Conservation (phyloP, 2,329 filamentous ascomycete genomes). For the Venturia carpophila region DNA sequence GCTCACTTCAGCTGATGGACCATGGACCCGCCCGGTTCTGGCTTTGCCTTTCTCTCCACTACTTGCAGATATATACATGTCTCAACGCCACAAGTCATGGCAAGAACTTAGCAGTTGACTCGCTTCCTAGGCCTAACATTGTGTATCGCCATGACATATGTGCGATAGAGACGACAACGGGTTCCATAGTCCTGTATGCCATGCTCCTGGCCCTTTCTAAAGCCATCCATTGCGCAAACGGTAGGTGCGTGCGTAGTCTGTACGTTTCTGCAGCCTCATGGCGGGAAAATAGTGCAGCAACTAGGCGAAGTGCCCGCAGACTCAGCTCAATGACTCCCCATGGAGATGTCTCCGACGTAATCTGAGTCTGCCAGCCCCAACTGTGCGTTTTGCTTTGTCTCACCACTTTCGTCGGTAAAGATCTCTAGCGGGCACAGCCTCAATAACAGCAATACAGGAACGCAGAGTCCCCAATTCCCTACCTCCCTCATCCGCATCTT, state of each 20-base stretch:
- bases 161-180: background rate
- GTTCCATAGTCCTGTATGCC: background rate
- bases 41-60: background rate
- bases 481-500: background rate
- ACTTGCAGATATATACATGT: slow-evolving; percentile 1
- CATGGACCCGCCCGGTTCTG: background rate
- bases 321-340: background rate
- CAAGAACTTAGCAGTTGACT: slow-evolving; percentile 1
- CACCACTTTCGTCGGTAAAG: background rate
- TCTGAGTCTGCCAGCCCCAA: background rate
- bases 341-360: background rate
- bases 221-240: slow-evolving; percentile 5
- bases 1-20: background rate
- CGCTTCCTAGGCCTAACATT: background rate
- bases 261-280: background rate
- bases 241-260: background rate
- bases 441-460: background rate
- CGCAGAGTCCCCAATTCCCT: background rate
- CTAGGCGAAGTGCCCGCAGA: background rate
- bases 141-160: background rate
- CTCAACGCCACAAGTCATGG: slow-evolving; percentile 6
- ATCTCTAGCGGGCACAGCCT: background rate
- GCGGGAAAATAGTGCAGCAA: background rate
- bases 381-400: slow-evolving; percentile 7
- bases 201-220: background rate